These are phyloP conservation scores for Martiniozyma abietophila DNA, from an alignment of 805 yeast genomes.

Conservation along the genomic window DNA sequence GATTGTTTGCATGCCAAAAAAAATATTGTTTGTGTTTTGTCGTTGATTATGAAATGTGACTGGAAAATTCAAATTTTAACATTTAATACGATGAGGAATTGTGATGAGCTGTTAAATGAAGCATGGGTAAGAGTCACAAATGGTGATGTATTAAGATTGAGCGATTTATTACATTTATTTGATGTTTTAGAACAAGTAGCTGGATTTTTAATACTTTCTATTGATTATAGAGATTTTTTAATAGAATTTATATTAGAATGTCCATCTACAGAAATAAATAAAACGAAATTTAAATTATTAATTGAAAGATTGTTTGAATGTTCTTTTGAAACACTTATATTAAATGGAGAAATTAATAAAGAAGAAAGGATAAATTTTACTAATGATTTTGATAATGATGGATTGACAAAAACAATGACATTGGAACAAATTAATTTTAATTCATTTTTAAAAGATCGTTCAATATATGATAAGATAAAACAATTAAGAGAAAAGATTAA, in stretches of 20 bases:
- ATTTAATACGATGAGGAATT: too few relatives aligned
- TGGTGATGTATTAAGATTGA: constrained; percentile 3
- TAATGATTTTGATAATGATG: not conserved
- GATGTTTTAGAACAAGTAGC: constrained; percentile 11
- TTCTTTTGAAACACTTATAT: constrained; percentile 8
- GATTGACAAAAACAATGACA: constrained; percentile 6
- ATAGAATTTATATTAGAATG: constrained; percentile 13
- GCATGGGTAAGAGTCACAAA: constrained; percentile 10
- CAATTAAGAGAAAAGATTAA: constrained; percentile 1
- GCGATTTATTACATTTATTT: constrained; percentile 10
- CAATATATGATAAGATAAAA: not conserved
- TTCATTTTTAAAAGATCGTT: not conserved
- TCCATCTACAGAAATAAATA: constrained; percentile 7
- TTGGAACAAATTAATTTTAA: constrained; percentile 7
- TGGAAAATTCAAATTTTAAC: too few relatives aligned
- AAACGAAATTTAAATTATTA: constrained; percentile 12
- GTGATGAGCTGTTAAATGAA: too few relatives aligned
- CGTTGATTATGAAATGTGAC: too few relatives aligned
- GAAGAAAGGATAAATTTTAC: not conserved
- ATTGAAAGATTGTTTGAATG: constrained; percentile 13
- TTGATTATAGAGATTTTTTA: constrained; percentile 13
- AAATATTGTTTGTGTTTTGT: too few relatives aligned
- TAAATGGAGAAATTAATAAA: constrained; percentile 3
- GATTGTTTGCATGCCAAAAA: too few relatives aligned
- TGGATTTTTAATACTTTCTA: constrained; percentile 8